Base-by-base conservation (phyloP, 148 eudicot genomes). In the Nyssa sinensis region DNA sequence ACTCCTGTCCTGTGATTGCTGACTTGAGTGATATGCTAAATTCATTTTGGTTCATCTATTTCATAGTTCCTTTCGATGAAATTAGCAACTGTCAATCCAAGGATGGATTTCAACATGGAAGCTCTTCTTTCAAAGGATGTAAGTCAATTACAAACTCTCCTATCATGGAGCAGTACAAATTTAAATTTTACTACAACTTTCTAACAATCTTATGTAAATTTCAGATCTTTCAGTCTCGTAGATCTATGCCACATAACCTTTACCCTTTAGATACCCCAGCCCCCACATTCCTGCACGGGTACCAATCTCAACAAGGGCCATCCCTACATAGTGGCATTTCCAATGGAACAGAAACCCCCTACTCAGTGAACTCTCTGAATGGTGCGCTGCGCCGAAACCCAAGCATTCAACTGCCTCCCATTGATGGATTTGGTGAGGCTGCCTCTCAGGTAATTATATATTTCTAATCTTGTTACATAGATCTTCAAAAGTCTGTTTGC, bases 21-120 rank as follows among this genome's bases (percentile, higher is more conserved):
- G n/a, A 44, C 23, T 33, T 30, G 14, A 19, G 32, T 30, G 57
- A 24, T 16, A 27, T 41, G 60, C 63, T 64, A 37, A 64, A 24
- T 62, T 62, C n/a, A 57, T 7, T 7, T 62, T 70, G 67, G 44
- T 31, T 67, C 33, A 28, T 67, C 32, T 70, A 11, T 57, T 23
- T 19, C 81, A 74, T 77, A 93, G 98, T 91, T 93, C 58, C 85
- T 93, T 21, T 93, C 98, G 0, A 91, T 93, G 98, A 93, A 93
- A 83, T 69, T 93, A 69, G 76, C 98, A 23, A 87, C 97, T 59
- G 83, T 89, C 29, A 88, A 91, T 86, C 91, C 98, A 3, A 82
- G 86, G 72, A 76, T 81, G 90, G 94, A 91, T 6, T 83, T 86
- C 53, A 85, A 88, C 81, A 73, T 84, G 79, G 98, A 93, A 74